These are phyloP conservation scores for Penstemon barbatus DNA, from an alignment of 257 asterid genomes.

Conservation along the genomic window DNA sequence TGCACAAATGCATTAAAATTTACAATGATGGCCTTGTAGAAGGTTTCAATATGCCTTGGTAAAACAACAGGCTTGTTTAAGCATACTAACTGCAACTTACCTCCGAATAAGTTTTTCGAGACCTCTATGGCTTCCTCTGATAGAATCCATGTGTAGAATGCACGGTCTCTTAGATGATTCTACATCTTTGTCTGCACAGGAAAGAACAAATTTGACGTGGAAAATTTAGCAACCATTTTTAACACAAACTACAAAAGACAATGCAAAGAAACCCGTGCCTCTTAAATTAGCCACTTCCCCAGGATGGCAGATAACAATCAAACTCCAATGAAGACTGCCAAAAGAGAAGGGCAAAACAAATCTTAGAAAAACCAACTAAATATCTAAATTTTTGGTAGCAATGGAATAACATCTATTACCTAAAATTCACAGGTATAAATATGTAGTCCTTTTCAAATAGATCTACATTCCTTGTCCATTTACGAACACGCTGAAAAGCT, in stretches of 20 bases:
- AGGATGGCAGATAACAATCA: conserved; percentile 87
- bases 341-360: conserved; percentile 17
- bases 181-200: conserved; percentile 52
- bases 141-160: conserved; percentile 90
- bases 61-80: conserved; percentile 8
- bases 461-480: conserved; percentile 84
- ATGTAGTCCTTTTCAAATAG: conserved; percentile 76
- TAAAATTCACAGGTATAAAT: conserved; percentile 85
- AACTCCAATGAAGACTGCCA: conserved; percentile 95
- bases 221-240: conserved; percentile 20
- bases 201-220: conserved; percentile 30
- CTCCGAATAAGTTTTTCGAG: conserved; percentile 58
- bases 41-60: conserved; percentile 8
- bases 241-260: conserved; percentile 19
- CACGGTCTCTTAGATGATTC: conserved; percentile 53
- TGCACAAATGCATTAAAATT: conserved; percentile 4
- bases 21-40: conserved; percentile 9
- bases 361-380: conserved; percentile 30
- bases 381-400: conserved; percentile 20
- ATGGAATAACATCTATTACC: conserved; percentile 51
- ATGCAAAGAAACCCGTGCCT: conserved; percentile 43
- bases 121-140: conserved; percentile 75
- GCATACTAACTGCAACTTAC: conserved; percentile 41
- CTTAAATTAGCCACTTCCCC: conserved; percentile 57
- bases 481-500: conserved; percentile 70